Base-by-base conservation (phyloP, 1,139 yeast genomes). In the Geotrichum australiense region DNA sequence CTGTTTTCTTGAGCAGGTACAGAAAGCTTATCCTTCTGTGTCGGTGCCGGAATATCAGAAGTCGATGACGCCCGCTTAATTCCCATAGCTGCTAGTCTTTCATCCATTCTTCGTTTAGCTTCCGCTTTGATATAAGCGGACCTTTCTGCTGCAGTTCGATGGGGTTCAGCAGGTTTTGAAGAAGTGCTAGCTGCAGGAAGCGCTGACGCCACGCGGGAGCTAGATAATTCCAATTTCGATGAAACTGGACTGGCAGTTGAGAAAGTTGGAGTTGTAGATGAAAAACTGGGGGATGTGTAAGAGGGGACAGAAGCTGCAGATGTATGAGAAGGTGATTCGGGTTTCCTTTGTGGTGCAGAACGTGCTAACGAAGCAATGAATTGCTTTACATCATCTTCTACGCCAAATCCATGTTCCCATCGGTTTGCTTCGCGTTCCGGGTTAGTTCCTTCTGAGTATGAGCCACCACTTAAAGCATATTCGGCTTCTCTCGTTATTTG, bases 21-120 rank as follows among this genome's bases (percentile, higher is more conserved):
- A 3, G 47, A 40, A 18, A 48, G 35, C 12, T 47, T 23, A 5
- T 49, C 45, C 16, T 26, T 32, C n/a, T 21, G 21, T 10, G 41
- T 31, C 2, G 58, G 56, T 8, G 59, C 52, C 3, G 42, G 69
- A 24, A 74, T 67, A 41, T 14, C 18, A 3, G 54, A 50, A 23
- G 51, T 38, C 12, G 53, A 46, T 8, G 47, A 37, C 32, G 50
- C 50, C 50, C 81, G 70, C 23, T 73, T 67, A 20, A 85, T 76
- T 1, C 96, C 96, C 46, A 89, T 71, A 50, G 83, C 83, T 1
- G 95, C 96, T 57, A 87, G 70, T 53, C 93, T 71, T 55, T 87
- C 96, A 49, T 79, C 80, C 94, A 89, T 87, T 56, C 86, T 75
- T 62, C 81, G 78, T 53, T 83, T 85, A 0, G 97, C 97, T 55